phyloP scores from a whole-genome alignment of 208 protist species.

The Trypanosoma scelopori region DNA sequence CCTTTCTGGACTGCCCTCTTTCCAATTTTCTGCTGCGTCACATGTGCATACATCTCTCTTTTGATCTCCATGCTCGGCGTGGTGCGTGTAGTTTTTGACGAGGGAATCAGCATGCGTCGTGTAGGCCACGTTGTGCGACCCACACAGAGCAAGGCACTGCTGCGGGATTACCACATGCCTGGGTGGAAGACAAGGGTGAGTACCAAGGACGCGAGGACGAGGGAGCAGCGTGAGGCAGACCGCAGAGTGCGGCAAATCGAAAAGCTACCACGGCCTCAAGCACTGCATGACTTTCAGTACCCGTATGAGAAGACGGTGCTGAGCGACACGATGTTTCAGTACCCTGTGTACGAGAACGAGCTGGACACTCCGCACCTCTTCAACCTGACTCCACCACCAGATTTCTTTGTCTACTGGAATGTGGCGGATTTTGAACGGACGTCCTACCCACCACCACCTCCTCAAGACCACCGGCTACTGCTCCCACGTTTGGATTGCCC shows the following conservation, averaged over 20 bases:
- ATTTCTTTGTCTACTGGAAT: constrained; percentile 92
- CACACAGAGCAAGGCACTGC: not conserved
- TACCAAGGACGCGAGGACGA: constrained; percentile 82
- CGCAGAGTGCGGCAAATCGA: constrained; percentile 87
- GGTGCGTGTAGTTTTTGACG: not conserved
- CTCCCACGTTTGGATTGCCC: constrained; percentile 38
- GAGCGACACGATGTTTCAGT: constrained; percentile 90
- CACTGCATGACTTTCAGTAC: constrained; percentile 90
- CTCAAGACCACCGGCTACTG: constrained; percentile 73
- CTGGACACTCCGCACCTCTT: constrained; percentile 88
- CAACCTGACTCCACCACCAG: constrained; percentile 77
- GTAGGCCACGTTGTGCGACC: not conserved
- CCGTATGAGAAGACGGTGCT: constrained; percentile 89
- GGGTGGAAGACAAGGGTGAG: constrained; percentile 86
- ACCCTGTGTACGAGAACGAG: constrained; percentile 88
- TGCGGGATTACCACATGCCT: constrained; percentile 65
- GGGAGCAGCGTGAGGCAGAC: constrained; percentile 87
- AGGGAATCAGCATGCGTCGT: constrained; percentile 3
- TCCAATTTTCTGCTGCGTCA: not conserved
- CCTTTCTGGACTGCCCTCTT: not conserved
- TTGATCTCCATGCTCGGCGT: not conserved
- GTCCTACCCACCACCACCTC: constrained; percentile 63
- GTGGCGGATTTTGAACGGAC: constrained; percentile 80
- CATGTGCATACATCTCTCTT: too few species aligned
- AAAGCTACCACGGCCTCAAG: constrained; percentile 83